Evolutionary conservation across 805 yeast genomes (phyloP), one percentile per base, ranked within the genome.

Genomic region (Scheffersomyces amazonensis): DNA sequence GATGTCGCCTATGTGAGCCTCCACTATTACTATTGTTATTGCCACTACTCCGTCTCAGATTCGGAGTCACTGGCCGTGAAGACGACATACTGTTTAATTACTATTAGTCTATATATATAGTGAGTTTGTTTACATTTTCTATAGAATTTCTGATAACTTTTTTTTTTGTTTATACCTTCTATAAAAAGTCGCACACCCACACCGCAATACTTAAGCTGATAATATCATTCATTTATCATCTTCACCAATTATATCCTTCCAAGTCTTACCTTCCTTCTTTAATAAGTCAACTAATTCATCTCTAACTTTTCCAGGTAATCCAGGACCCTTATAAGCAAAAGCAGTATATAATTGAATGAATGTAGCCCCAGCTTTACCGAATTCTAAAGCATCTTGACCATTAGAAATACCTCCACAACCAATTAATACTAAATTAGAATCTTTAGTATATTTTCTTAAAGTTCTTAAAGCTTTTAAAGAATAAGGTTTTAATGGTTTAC

Each of bases 331-430:
- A 69, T 87, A 91, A 0, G 95, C 96, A 60, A 87, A 87, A 1
- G 95, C 80, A 2, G 98, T 90, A 66, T 89, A 88, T 38, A 89
- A 60, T 62, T 91, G 86, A 34, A 91, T 80, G 57, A 81, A 86
- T n/a, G 84, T 75, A 11, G 98, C 98, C 41, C 98, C 98, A 1
- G 96, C 96, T 53, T 78, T 80, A 23, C 93, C 96, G 61, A 83
- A 91, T 48, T 90, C 97, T 34, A 90, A 66, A 0, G 90, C 97
- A 56, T 91, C 98, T 47, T 80, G 72, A 39, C 96, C 98, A 17
- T 71, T 64, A n/a, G 83, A 71, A 49, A 91, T 88, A 48, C 98
- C 98, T 40, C 98, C 98, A 64, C 96, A 89, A 23, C 98, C 98
- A 47, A 91, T 76, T 31, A 91, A 72, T 2, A 89, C 85, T 46